Evolutionary conservation across 2,329 filamentous ascomycete species (phyloP).

Genomic region (Aureobasidium leucospermi): DNA sequence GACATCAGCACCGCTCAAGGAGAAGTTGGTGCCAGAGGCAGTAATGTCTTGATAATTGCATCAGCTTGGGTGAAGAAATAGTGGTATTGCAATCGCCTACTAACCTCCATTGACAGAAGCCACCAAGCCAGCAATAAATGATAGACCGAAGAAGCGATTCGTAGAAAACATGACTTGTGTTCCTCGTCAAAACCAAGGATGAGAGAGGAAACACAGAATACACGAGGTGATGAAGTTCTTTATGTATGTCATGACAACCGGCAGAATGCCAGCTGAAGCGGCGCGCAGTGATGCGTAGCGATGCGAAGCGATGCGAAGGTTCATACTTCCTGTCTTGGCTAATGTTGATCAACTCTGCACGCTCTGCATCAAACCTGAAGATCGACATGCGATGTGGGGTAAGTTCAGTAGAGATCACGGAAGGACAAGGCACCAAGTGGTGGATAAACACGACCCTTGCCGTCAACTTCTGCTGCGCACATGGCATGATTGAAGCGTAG

Average conservation of each 20-base stretch:
- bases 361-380: neutral
- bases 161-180: neutral
- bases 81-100: neutral
- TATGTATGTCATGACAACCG: neutral
- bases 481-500: neutral
- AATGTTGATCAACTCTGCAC: neutral
- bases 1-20: slow-evolving; percentile 48
- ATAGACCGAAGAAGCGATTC: neutral
- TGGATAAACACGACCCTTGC: neutral
- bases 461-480: neutral
- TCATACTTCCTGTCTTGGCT: neutral
- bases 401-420: neutral
- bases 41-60: slow-evolving; percentile 29
- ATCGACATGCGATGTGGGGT: slow-evolving; percentile 8
- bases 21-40: slow-evolving; percentile 50
- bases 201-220: neutral
- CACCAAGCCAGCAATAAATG: neutral
- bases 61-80: neutral
- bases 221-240: neutral
- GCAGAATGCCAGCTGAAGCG: neutral
- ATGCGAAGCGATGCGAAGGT: no score
- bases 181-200: neutral
- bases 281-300: no score
- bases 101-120: slow-evolving; percentile 3
- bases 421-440: neutral